phyloP scores from a whole-genome alignment of 192 early-diverging fungal genomes.

The Glomus cerebriforme region DNA sequence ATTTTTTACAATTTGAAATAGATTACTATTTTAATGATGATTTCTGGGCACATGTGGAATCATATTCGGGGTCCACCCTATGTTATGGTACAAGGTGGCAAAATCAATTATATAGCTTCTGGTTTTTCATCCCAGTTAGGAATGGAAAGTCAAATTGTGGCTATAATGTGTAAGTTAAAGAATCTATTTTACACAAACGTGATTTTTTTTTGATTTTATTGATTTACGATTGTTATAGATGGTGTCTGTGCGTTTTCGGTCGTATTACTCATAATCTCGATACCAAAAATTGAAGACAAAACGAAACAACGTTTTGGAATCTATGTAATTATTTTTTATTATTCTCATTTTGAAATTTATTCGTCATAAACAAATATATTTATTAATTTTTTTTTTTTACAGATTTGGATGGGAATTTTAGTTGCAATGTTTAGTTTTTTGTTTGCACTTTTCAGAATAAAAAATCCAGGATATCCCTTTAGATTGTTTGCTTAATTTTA shows the following conservation, averaged over 20 bases:
- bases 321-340: conserved; percentile 40
- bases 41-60: conserved; percentile 86
- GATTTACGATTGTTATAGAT: conserved; percentile 45
- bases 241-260: conserved; percentile 55
- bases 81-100: conserved; percentile 52
- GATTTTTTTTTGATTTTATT: conserved; percentile 7
- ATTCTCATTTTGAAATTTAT: neutral
- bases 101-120: conserved; percentile 57
- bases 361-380: neutral
- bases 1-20: conserved; percentile 21
- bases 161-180: conserved; percentile 54
- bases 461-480: conserved; percentile 76
- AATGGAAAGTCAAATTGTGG: conserved; percentile 73
- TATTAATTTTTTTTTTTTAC: neutral
- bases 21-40: conserved; percentile 68
- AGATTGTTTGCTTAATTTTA: conserved; percentile 48
- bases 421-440: conserved; percentile 65
- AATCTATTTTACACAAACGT: neutral
- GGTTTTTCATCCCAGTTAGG: conserved; percentile 73
- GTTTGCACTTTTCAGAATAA: conserved; percentile 66
- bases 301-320: conserved; percentile 56
- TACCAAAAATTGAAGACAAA: conserved; percentile 57
- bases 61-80: conserved; percentile 77
- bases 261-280: conserved; percentile 54
- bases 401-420: conserved; percentile 61